These are phyloP conservation scores for Dothistroma septosporum DNA, from an alignment of 2,329 filamentous ascomycete genomes.

Conservation along the genomic window DNA sequence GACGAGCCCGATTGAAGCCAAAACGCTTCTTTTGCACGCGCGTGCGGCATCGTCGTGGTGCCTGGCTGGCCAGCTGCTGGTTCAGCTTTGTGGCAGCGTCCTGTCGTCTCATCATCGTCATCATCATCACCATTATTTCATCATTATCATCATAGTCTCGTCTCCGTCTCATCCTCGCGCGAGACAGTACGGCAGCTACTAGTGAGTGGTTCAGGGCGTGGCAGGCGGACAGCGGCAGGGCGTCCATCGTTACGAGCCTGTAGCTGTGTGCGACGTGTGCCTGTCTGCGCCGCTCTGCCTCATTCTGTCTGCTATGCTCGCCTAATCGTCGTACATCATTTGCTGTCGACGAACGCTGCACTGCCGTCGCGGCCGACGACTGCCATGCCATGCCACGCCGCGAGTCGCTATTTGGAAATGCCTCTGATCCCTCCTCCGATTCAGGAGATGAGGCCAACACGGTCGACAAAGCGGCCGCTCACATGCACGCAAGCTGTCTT, in stretches of 20 bases:
- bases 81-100: not conserved
- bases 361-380: not conserved
- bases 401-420: conserved; percentile 19
- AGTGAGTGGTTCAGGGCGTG: no score
- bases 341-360: not conserved
- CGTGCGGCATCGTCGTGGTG: not conserved
- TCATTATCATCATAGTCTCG: no score
- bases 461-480: conserved; percentile 20
- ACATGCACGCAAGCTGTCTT: conserved; percentile 18
- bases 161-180: no score
- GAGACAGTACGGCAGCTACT: not conserved
- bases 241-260: not conserved
- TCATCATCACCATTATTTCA: no score
- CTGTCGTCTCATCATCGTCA: no score
- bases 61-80: not conserved
- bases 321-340: not conserved
- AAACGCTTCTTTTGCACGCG: not conserved
- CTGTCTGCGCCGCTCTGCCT: not conserved
- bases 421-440: conserved; percentile 13
- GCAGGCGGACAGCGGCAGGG: not conserved
- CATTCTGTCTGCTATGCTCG: not conserved
- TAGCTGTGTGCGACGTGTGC: conserved; percentile 3
- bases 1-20: not conserved
- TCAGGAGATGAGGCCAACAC: conserved; percentile 22
- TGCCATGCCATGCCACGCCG: not conserved